Conservation (phyloP, 2,329 filamentous ascomycete species). For the Cucurbitaria berberidis region DNA sequence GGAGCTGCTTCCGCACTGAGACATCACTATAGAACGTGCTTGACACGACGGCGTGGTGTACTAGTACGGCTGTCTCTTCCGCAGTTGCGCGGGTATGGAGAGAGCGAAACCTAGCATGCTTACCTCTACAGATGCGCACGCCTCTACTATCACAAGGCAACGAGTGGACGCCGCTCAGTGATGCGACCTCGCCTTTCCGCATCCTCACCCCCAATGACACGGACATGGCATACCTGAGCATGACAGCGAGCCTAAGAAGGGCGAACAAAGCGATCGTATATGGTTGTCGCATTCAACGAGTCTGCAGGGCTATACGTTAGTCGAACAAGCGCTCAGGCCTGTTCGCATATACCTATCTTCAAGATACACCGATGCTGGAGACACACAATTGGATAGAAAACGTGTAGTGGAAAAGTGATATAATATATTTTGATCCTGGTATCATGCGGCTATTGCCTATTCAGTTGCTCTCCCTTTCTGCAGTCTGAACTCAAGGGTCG, state of each 20-base stretch:
- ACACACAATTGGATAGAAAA: not conserved
- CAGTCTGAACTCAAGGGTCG: not conserved
- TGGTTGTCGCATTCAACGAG: not conserved
- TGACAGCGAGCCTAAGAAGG: not conserved
- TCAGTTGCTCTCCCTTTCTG: not conserved
- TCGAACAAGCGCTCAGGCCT: not conserved
- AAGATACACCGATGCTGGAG: not conserved
- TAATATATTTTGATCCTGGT: not conserved
- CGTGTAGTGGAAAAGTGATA: not conserved
- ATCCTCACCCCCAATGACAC: not conserved
- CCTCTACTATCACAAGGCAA: not conserved
- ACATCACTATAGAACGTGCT: not conserved
- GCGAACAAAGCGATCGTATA: not conserved
- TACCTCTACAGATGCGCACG: not conserved
- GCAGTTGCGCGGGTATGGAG: no score
- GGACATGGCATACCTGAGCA: not conserved
- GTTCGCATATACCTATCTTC: not conserved
- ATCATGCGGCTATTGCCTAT: not conserved
- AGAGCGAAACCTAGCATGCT: not conserved
- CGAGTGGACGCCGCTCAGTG: not conserved
- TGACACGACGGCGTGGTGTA: no score
- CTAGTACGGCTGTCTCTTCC: no score
- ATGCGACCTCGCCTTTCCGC: not conserved
- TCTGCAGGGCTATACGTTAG: not conserved
- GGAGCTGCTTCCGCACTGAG: slow-evolving; percentile 12